Evolutionary conservation across 2,329 filamentous ascomycete genomes (phyloP).

Genomic region (Talaromyces atroroseus): DNA sequence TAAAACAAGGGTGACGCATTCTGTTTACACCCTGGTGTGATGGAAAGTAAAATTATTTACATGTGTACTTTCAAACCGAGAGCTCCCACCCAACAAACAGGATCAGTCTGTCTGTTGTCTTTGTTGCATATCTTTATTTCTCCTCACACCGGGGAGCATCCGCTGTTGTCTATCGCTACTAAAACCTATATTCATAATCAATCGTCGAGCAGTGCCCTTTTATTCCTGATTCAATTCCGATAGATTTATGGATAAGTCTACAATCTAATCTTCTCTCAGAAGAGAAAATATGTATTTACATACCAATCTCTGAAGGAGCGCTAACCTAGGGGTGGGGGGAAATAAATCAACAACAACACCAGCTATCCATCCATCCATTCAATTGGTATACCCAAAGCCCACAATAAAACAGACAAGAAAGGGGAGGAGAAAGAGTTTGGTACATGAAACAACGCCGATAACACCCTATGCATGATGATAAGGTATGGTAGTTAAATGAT

Average conservation of each 20-base stretch:
- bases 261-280: not conserved
- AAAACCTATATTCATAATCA: not conserved
- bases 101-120: not conserved
- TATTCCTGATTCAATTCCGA: not conserved
- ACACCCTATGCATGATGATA: not conserved
- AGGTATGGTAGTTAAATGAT: not conserved
- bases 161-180: not conserved
- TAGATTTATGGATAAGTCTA: not conserved
- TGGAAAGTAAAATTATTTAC: not conserved
- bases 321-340: slow-evolving; percentile 7
- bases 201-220: not conserved
- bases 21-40: not conserved
- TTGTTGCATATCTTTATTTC: not conserved
- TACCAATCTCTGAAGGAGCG: not conserved
- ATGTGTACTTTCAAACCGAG: not conserved
- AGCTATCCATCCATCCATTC: not conserved
- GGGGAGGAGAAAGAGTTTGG: not conserved
- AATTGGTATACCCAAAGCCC: slow-evolving; percentile 7
- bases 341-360: slow-evolving; percentile 19
- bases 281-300: not conserved
- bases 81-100: not conserved
- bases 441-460: not conserved
- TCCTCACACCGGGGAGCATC: not conserved
- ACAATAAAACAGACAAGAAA: not conserved
- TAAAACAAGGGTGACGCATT: not conserved